Evolutionary conservation across 768 basidiomycete species (phyloP).

Genomic region (Astraeus odoratus): DNA sequence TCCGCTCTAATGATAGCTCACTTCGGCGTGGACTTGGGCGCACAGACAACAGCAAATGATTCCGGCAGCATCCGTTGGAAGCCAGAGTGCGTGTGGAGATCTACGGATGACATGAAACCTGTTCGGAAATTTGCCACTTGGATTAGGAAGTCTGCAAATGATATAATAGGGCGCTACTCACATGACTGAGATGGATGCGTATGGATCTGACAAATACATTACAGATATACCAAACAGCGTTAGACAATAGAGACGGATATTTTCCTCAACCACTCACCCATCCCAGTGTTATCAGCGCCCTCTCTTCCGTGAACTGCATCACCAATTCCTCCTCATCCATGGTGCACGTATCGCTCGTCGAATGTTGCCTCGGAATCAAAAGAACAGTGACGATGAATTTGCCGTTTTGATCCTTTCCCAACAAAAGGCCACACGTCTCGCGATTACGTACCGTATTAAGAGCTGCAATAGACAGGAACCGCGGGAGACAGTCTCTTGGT

Average conservation of each 20-base stretch:
- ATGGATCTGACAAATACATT: constrained; percentile 56
- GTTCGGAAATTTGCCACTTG: constrained; percentile 3
- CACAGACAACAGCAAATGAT: constrained; percentile 89
- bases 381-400: constrained; percentile 73
- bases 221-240: background rate
- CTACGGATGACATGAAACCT: constrained; percentile 94
- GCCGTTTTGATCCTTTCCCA: constrained; percentile 59
- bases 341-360: constrained; percentile 86
- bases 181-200: constrained; percentile 89
- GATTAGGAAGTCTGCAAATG: background rate
- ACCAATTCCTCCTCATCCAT: constrained; percentile 90
- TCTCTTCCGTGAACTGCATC: constrained; percentile 75
- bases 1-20: constrained; percentile 28
- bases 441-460: constrained; percentile 71
- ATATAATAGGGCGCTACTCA: constrained; percentile 26
- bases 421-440: constrained; percentile 82
- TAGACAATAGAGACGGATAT: background rate
- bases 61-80: constrained; percentile 90
- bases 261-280: constrained; percentile 54
- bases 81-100: constrained; percentile 84
- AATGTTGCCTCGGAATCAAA: constrained; percentile 82
- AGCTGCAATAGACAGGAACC: constrained; percentile 71
- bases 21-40: constrained; percentile 73
- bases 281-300: constrained; percentile 78
- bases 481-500: constrained; percentile 64